A percentile compares a stretch with the other conserved stretches of the same genome.
These are phyloP conservation scores for Coprinellus micaceus DNA, from an alignment of 768 basidiomycete species.

Conservation along the genomic window DNA sequence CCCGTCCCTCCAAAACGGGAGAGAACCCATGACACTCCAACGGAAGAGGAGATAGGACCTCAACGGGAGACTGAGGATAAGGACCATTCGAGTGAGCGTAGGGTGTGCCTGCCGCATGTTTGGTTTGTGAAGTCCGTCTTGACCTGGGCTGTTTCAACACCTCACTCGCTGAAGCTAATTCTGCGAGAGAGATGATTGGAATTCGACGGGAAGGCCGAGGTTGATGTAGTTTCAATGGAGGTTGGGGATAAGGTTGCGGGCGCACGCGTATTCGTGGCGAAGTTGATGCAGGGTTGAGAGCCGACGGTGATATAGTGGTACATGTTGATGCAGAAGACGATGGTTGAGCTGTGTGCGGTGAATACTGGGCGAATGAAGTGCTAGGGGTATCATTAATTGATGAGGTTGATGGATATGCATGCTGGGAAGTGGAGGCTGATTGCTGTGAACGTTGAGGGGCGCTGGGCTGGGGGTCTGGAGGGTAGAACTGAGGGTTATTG, in stretches of 20 bases:
- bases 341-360: background rate
- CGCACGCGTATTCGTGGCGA: constrained; percentile 7
- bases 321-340: background rate
- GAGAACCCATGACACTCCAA: constrained; percentile 17
- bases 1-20: constrained; percentile 4
- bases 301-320: constrained; percentile 15
- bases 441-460: background rate
- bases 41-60: constrained; percentile 16
- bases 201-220: constrained; percentile 44
- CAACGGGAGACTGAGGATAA: background rate
- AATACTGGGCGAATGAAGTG: constrained; percentile 1
- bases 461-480: background rate
- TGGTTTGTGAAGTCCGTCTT: background rate
- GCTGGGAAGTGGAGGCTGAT: background rate
- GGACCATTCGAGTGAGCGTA: background rate
- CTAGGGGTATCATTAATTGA: constrained; percentile 8
- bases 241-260: constrained; percentile 14
- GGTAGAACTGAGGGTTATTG: background rate
- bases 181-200: constrained; percentile 41
- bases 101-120: background rate
- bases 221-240: constrained; percentile 38
- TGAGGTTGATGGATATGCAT: background rate
- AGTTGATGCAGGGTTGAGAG: constrained; percentile 14
- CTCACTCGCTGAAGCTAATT: constrained; percentile 39
- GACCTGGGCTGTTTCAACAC: constrained; percentile 4